These are phyloP conservation scores for Kodamaea kakaduensis DNA, from an alignment of 805 yeast genomes.

Conservation along the genomic window DNA sequence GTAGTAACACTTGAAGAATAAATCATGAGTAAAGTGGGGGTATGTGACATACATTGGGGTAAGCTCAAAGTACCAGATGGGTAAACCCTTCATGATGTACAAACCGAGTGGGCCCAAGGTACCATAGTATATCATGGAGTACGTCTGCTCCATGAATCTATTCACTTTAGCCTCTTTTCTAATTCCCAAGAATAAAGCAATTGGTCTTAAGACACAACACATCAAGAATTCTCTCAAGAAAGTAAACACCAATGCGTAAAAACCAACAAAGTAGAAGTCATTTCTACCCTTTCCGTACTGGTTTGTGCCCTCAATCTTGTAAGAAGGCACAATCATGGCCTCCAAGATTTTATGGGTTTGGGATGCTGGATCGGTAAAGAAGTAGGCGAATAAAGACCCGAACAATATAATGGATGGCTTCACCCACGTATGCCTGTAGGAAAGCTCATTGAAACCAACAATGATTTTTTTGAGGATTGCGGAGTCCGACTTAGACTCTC, in stretches of 20 bases:
- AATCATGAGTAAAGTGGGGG: conserved; percentile 77
- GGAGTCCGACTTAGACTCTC: conserved; percentile 35
- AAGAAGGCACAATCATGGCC: conserved; percentile 61
- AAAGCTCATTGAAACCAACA: conserved; percentile 55
- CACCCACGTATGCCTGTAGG: conserved; percentile 67
- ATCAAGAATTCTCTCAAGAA: conserved; percentile 86
- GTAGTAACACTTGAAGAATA: conserved; percentile 73
- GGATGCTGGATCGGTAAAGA: conserved; percentile 55
- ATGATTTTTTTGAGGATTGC: conserved; percentile 55
- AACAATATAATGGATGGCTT: conserved; percentile 53
- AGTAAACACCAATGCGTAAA: conserved; percentile 82
- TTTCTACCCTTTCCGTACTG: conserved; percentile 84
- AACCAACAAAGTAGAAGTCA: conserved; percentile 76
- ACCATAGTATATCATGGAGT: conserved; percentile 77
- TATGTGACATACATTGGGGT: conserved; percentile 71
- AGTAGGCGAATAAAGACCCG: conserved; percentile 40
- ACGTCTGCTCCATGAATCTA: conserved; percentile 92
- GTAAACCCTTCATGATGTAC: conserved; percentile 75
- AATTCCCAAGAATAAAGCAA: conserved; percentile 55
- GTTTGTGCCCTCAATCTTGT: conserved; percentile 56
- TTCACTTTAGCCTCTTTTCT: conserved; percentile 52
- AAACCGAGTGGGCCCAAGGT: conserved; percentile 81
- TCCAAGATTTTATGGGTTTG: conserved; percentile 54
- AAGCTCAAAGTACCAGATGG: conserved; percentile 89
- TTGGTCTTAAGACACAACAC: conserved; percentile 75